Evolutionary conservation across 768 basidiomycete species (phyloP).

Genomic region (Mycena rosella): DNA sequence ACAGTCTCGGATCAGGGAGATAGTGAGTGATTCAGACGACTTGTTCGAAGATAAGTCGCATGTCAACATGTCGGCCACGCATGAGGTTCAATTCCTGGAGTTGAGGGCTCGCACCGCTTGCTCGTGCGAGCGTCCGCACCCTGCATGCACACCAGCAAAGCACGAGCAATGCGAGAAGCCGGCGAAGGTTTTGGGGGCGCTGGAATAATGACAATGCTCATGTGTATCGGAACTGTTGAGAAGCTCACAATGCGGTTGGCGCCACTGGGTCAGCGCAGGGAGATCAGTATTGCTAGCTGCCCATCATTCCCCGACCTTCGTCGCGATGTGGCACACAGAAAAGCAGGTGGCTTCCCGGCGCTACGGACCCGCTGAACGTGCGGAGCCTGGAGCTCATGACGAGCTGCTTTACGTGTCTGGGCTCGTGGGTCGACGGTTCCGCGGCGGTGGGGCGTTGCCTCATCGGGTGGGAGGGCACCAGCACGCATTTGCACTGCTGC

Average conservation of each 20-base stretch:
- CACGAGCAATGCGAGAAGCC: too few relatives aligned
- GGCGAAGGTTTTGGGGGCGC: neutral
- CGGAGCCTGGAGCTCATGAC: conserved; percentile 25
- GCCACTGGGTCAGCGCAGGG: neutral
- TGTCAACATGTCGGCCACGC: too few relatives aligned
- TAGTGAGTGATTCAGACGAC: too few relatives aligned
- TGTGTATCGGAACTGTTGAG: too few relatives aligned
- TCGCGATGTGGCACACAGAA: conserved; percentile 31
- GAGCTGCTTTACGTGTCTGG: conserved; percentile 39
- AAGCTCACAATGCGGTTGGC: neutral
- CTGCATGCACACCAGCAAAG: too few relatives aligned
- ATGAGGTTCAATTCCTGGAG: too few relatives aligned
- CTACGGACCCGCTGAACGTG: neutral
- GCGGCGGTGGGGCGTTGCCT: conserved; percentile 33
- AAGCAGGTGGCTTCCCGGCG: conserved; percentile 24
- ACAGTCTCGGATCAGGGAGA: too few relatives aligned
- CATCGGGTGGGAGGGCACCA: conserved; percentile 41
- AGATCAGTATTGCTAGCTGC: neutral
- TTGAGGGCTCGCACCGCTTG: too few relatives aligned
- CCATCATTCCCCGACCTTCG: conserved; percentile 33
- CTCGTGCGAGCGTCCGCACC: too few relatives aligned
- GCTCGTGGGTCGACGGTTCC: conserved; percentile 31
- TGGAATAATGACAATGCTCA: too few relatives aligned
- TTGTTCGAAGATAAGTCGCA: too few relatives aligned
- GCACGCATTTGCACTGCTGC: conserved; percentile 39